Evolutionary conservation across 148 eudicot genomes (phyloP), one percentile per base, ranked within the genome.

Genomic region (Cornus kousa): DNA sequence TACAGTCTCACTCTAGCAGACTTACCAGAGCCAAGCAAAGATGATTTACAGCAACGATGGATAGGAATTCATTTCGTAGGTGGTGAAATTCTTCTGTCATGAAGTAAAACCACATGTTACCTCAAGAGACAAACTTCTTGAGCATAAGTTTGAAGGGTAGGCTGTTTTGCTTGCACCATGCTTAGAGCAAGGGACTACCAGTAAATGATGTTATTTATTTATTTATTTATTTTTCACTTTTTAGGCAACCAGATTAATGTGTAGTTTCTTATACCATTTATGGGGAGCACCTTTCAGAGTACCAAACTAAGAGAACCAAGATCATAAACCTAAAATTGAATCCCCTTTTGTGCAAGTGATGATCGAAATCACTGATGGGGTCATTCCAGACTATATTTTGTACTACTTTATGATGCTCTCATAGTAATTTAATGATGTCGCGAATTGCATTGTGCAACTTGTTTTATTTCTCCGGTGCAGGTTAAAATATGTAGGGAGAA

Each of bases 401-500:
- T 46, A 14, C 20, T 67, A 39, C 28, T 67, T 16, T 14, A 31
- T 46, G 28, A 67, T 9, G 53, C 31, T 76, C 35, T 39, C 40
- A 4, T 35, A 39, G 72, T 48, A 11, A 39, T 72, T 10, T 14
- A 72, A 50, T 72, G 33, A 43, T 8, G 35, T 16, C 3, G 46
- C 22, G 7, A 28, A 6, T 23, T 13, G 46, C 46, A 60, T 32
- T 22, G n/a, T 57, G 53, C 11, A 68, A 68, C 60, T 53, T 55
- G 62, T 40, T 37, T 24, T 20, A 24, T 57, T 37, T 77, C 23
- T 23, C 10, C 73, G 14, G 40, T 80, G 75, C 88, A 95, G 98
- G 99, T 95, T 74, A 93, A 97, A 83, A 87, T 95, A 75, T 95
- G 99, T 81, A 84, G 89, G 82, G 99, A 95, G 81, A 95, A 95